Evolutionary conservation across 768 basidiomycete genomes (phyloP).

Genomic region (Pisolithus microcarpus): DNA sequence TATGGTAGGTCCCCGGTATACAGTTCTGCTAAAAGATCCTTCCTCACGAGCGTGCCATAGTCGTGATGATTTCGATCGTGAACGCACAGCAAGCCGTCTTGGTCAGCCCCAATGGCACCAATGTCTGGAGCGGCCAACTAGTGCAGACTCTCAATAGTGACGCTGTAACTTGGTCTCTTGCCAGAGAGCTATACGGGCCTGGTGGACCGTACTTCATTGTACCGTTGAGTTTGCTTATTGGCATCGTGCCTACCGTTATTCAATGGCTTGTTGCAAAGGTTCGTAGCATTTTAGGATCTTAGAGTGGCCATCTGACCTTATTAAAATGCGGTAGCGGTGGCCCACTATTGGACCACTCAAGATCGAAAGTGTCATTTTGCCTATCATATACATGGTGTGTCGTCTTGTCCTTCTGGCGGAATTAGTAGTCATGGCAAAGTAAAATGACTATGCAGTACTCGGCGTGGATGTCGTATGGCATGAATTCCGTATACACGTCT

Average conservation of each 20-base stretch:
- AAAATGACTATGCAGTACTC: conserved; percentile 31
- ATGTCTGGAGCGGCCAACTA: conserved; percentile 54
- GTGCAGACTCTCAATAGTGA: conserved; percentile 48
- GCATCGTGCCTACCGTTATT: conserved; percentile 43
- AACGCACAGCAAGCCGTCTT: conserved; percentile 46
- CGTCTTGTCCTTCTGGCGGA: too few species aligned
- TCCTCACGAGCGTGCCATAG: conserved; percentile 17
- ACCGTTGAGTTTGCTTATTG: conserved; percentile 47
- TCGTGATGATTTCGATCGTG: conserved; percentile 48
- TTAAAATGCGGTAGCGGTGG: conserved; percentile 37
- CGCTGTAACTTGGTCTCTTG: conserved; percentile 59
- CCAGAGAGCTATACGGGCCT: conserved; percentile 48
- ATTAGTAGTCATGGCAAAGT: background rate
- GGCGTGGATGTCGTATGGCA: conserved; percentile 41
- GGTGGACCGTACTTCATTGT: conserved; percentile 51
- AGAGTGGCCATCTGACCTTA: background rate
- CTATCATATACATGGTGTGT: conserved; percentile 47
- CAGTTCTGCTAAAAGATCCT: conserved; percentile 5
- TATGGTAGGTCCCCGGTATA: conserved; percentile 18
- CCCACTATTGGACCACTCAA: conserved; percentile 46
- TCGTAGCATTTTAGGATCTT: background rate
- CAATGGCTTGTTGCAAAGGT: conserved; percentile 53
- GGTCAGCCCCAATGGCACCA: conserved; percentile 45
- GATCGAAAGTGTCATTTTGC: conserved; percentile 45
- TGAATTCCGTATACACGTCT: conserved; percentile 45